Percentiles rank a stretch among this genome's conserved stretches.
phyloP scores from a whole-genome alignment of 805 yeast genomes.

The Myxozyma geophila region DNA sequence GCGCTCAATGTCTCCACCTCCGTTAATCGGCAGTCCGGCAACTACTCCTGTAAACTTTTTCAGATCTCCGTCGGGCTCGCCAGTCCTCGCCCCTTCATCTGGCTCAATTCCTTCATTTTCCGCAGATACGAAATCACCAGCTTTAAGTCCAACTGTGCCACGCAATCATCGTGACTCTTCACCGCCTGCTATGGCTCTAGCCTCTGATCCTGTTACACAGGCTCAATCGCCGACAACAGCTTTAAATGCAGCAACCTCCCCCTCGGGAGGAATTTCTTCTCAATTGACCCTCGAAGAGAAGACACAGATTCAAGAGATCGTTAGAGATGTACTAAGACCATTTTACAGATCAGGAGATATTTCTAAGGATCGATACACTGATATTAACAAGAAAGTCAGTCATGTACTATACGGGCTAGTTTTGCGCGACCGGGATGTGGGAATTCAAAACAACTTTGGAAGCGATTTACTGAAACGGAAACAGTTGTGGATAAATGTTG shows the following conservation, averaged over 20 bases:
- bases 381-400: slow-evolving; percentile 65
- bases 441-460: neutral
- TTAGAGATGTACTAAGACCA: slow-evolving; percentile 58
- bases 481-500: slow-evolving; percentile 19
- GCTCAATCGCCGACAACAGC: slow-evolving; percentile 4
- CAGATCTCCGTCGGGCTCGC: slow-evolving; percentile 33
- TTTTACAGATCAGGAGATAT: slow-evolving; percentile 50
- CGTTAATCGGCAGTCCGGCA: slow-evolving; percentile 10
- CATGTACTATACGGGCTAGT: slow-evolving; percentile 54
- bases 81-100: slow-evolving; percentile 18
- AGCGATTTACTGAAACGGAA: slow-evolving; percentile 2
- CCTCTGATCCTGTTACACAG: neutral
- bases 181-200: neutral
- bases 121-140: slow-evolving; percentile 24
- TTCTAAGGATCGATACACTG: slow-evolving; percentile 55
- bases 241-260: neutral
- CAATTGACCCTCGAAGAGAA: slow-evolving; percentile 49
- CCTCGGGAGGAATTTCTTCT: neutral
- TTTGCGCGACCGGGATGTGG: slow-evolving; percentile 5
- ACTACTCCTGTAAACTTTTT: slow-evolving; percentile 4
- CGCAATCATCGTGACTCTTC: neutral
- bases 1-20: slow-evolving; percentile 27
- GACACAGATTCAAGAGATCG: slow-evolving; percentile 58
- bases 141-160: slow-evolving; percentile 6
- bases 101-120: slow-evolving; percentile 27